phyloP scores from a whole-genome alignment of 1,284 basidiomycete genomes.

The Limonomyces culmigenus region DNA sequence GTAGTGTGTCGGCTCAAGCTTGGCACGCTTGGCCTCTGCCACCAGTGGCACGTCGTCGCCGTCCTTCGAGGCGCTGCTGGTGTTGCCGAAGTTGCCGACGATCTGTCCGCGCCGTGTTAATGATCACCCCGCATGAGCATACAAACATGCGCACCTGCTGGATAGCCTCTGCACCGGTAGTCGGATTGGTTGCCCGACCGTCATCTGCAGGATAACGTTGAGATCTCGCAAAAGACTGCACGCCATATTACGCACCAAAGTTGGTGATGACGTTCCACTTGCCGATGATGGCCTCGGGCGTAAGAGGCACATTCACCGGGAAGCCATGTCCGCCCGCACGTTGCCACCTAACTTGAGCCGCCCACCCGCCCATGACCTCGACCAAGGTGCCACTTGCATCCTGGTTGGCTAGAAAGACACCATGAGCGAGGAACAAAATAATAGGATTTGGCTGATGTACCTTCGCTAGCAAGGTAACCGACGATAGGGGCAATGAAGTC shows the following conservation, averaged over 20 bases:
- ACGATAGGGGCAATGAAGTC: conserved; percentile 88
- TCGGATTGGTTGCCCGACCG: conserved; percentile 64
- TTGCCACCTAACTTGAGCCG: conserved; percentile 88
- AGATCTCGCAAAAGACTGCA: background rate
- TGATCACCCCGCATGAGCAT: background rate
- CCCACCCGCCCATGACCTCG: conserved; percentile 89
- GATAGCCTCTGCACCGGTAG: conserved; percentile 55
- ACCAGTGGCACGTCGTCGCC: conserved; percentile 78
- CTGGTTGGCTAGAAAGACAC: conserved; percentile 35
- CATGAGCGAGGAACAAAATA: conserved; percentile 4
- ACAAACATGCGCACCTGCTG: conserved; percentile 31
- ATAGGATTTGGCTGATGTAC: conserved; percentile 14
- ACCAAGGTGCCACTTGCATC: conserved; percentile 69
- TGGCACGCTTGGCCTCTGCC: conserved; percentile 62
- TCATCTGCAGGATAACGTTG: conserved; percentile 30
- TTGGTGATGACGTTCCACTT: conserved; percentile 74
- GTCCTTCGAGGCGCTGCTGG: conserved; percentile 34
- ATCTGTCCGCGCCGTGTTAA: conserved; percentile 27
- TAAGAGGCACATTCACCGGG: conserved; percentile 57
- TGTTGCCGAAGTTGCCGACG: conserved; percentile 67
- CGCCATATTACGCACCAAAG: conserved; percentile 45
- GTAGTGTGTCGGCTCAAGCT: conserved; percentile 40
- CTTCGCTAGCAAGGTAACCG: conserved; percentile 77
- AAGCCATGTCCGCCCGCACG: conserved; percentile 80
- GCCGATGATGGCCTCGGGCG: conserved; percentile 61